Evolutionary conservation across 2,329 filamentous ascomycete genomes (phyloP).

Genomic region (Blumeria graminis): DNA sequence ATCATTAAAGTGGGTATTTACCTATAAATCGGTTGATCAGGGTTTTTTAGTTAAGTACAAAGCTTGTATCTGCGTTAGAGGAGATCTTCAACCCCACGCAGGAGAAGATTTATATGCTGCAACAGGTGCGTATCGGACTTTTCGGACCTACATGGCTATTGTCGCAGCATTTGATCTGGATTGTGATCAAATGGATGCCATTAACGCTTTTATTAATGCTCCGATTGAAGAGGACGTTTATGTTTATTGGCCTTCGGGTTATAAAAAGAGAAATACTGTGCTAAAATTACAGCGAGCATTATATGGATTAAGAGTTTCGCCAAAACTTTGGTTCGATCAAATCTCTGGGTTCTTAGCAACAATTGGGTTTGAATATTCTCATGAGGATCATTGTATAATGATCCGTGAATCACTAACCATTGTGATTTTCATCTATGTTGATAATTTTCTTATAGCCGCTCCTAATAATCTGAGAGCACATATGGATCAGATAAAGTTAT

Average conservation of each 20-base stretch:
- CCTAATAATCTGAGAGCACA: not conserved
- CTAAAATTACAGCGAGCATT: not conserved
- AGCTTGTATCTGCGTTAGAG: not conserved
- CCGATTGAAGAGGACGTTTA: not conserved
- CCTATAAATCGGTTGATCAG: not conserved
- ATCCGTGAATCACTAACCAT: not conserved
- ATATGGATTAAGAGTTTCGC: not conserved
- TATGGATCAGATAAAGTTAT: not conserved
- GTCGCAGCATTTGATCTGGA: not conserved
- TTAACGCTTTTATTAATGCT: not conserved
- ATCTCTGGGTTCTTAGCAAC: not conserved
- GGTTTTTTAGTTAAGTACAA: not conserved
- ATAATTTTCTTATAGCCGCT: constrained; percentile 1
- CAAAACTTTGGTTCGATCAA: constrained; percentile 1
- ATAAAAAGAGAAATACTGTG: not conserved
- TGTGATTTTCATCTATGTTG: not conserved
- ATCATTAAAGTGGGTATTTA: not conserved
- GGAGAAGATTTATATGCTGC: not conserved
- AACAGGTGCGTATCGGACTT: not conserved
- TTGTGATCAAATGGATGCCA: not conserved
- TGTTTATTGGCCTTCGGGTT: not conserved
- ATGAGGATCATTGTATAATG: constrained; percentile 1
- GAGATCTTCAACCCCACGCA: not conserved
- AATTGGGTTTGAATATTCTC: not conserved
- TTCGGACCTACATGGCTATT: not conserved